These are phyloP conservation scores for Aspergillus sclerotioniger DNA, from an alignment of 495 filamentous ascomycete species.

Conservation along the genomic window DNA sequence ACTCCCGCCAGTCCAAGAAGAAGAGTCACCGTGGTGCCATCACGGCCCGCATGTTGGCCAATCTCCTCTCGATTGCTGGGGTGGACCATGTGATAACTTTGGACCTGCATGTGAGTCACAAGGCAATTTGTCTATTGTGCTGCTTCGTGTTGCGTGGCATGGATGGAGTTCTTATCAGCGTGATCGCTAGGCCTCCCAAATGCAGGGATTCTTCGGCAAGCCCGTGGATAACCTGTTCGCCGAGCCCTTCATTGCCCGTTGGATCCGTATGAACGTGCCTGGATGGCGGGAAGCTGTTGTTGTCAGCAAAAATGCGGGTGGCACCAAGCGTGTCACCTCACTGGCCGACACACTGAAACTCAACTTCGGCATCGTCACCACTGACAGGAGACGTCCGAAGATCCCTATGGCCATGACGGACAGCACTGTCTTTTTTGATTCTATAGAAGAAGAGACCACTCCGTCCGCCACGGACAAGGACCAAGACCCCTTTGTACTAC, in stretches of 20 bases:
- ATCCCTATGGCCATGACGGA: constrained; percentile 58
- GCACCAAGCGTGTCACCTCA: constrained; percentile 96
- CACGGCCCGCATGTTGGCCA: constrained; percentile 94
- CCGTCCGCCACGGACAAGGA: constrained; percentile 29
- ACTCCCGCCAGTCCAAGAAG: constrained; percentile 98
- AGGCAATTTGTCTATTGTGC: constrained; percentile 8
- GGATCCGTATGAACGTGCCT: constrained; percentile 84
- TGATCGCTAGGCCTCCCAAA: constrained; percentile 69
- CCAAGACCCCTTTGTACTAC: constrained; percentile 34
- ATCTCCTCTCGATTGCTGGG: constrained; percentile 86
- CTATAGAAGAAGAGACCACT: constrained; percentile 34
- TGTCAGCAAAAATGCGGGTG: constrained; percentile 96
- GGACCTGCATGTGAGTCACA: constrained; percentile 72
- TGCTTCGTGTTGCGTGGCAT: constrained; percentile 8
- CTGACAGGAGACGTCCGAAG: constrained; percentile 71
- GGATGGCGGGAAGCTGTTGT: constrained; percentile 91
- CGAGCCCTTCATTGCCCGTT: constrained; percentile 92
- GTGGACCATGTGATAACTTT: constrained; percentile 97
- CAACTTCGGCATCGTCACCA: constrained; percentile 96
- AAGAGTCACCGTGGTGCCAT: constrained; percentile 96
- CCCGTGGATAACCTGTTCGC: constrained; percentile 97
- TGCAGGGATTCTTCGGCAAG: constrained; percentile 98
- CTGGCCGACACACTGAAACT: constrained; percentile 94
- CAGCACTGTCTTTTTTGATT: constrained; percentile 58
- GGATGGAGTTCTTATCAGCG: constrained; percentile 14